Evolutionary conservation across 2,329 filamentous ascomycete species (phyloP).

Genomic region (Fusarium nematophilum): DNA sequence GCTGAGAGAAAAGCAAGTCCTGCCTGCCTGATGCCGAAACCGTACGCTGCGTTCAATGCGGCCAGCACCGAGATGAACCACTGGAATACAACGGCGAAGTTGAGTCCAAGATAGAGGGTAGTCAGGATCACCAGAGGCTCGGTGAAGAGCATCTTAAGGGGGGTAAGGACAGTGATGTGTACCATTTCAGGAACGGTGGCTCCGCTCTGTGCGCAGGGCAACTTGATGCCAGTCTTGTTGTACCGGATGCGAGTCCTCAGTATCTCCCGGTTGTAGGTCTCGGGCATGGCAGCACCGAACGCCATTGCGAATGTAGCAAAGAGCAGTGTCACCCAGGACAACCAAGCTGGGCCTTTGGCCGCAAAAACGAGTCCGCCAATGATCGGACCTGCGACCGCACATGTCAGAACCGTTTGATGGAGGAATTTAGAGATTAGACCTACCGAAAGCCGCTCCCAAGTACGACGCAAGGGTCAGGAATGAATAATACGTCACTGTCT

Average conservation of each 20-base stretch:
- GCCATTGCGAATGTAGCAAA: constrained; percentile 11
- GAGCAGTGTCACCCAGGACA: constrained; percentile 15
- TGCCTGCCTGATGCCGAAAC: background rate
- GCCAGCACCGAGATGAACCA: constrained; percentile 16
- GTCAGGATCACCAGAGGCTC: constrained; percentile 11
- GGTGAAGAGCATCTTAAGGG: constrained; percentile 14
- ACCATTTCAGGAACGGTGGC: constrained; percentile 4
- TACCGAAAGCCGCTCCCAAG: constrained; percentile 13
- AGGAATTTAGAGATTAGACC: background rate
- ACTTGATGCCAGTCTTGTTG: constrained; percentile 6
- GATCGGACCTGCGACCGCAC: constrained; percentile 1
- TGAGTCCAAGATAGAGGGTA: constrained; percentile 13
- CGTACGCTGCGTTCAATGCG: constrained; percentile 7
- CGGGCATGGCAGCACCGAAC: constrained; percentile 14
- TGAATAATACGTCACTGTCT: constrained; percentile 17
- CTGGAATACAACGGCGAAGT: constrained; percentile 9
- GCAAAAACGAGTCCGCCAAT: constrained; percentile 12
- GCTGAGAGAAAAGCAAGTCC: constrained; percentile 11
- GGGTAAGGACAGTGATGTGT: constrained; percentile 10
- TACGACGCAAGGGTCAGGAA: constrained; percentile 13
- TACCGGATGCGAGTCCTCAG: constrained; percentile 14
- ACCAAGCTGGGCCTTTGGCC: constrained; percentile 13
- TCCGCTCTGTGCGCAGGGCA: constrained; percentile 16
- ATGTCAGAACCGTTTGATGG: background rate
- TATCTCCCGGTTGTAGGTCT: constrained; percentile 17